Conservation (phyloP, 768 basidiomycete species). For the Lactarius indigo region DNA sequence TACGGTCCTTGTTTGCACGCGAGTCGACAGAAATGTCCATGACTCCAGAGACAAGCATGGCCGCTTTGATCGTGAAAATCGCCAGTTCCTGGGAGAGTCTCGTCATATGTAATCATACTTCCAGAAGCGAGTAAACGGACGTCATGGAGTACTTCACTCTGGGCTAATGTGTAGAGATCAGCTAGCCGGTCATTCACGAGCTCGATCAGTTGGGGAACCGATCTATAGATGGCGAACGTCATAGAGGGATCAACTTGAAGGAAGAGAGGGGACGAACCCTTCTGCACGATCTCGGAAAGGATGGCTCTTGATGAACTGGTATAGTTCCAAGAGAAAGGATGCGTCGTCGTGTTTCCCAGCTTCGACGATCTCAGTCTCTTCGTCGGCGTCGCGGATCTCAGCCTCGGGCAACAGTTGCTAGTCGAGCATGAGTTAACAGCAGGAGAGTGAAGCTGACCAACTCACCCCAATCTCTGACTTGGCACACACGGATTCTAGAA, state of each 20-base stretch:
- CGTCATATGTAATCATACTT: constrained; percentile 5
- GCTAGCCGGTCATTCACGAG: constrained; percentile 17
- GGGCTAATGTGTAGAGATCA: constrained; percentile 19
- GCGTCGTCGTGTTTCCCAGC: constrained; percentile 21
- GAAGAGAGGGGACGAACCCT: constrained; percentile 8
- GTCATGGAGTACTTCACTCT: constrained; percentile 18
- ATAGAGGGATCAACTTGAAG: not conserved
- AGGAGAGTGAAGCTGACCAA: not conserved
- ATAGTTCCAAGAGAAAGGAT: constrained; percentile 18
- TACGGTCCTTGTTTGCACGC: constrained; percentile 16
- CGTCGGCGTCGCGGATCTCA: constrained; percentile 4
- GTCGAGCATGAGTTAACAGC: not conserved
- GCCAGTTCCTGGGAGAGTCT: constrained; percentile 2
- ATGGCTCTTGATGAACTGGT: constrained; percentile 19
- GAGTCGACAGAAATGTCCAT: constrained; percentile 14
- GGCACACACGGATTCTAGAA: not conserved
- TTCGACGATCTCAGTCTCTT: constrained; percentile 11
- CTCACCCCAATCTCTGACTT: constrained; percentile 13
- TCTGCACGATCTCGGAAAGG: constrained; percentile 12
- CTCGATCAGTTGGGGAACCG: constrained; percentile 16
- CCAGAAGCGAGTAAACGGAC: constrained; percentile 8
- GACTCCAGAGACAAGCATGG: constrained; percentile 20
- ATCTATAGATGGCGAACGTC: constrained; percentile 6
- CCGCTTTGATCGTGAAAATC: constrained; percentile 14
- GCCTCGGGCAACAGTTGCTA: constrained; percentile 16